Base-by-base conservation (phyloP, 805 yeast species). In the Tetrapisispora iriomotensis region DNA sequence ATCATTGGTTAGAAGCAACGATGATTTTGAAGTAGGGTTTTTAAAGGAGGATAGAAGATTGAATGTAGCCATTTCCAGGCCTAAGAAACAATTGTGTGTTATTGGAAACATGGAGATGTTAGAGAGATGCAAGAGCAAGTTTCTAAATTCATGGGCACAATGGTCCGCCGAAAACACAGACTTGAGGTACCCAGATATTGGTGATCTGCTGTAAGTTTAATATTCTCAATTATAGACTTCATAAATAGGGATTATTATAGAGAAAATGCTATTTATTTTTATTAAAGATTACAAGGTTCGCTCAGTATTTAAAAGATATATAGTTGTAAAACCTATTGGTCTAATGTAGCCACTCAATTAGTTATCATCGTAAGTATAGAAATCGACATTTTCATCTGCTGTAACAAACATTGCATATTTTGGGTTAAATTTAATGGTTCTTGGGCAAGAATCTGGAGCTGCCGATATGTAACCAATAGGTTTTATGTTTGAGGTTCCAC, bases 11-110 rank as follows among this genome's bases (percentile, higher is more conserved):
- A 68, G 98, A 46, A 80, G 92, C 29, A 90, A 90, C 56, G 79
- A 72, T 17, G 50, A 62, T 2, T 58, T 69, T 25, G 83, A 80
- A 38, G 79, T 88, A 34, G 97, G 97, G 8, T 92, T 90, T 53
- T 63, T 92, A 39, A 68, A 70, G 19, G 96, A 90, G 48, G 70
- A 73, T 39, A 66, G 92, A 52, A 71, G 98, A 49, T 66, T 88
- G 34, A 90, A 90, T 55, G 98, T 90, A 17, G 96, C 96, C 1
- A 86, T 90, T 56, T 88, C 97, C 0, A 69, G 98, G 48, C 83
- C 95, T 5, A 78, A 80, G 53, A 67, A 90, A 43, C 96, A 88
- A 50, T 64, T 90, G 6, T 83, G 92, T 52, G 73, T 90, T 1
- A 65, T 92, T 38, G 97, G 96, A 1, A 94, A 92, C 56, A 70